Evolutionary conservation across 2,329 filamentous ascomycete species (phyloP).

Genomic region (Neophaeococcomyces aloes): DNA sequence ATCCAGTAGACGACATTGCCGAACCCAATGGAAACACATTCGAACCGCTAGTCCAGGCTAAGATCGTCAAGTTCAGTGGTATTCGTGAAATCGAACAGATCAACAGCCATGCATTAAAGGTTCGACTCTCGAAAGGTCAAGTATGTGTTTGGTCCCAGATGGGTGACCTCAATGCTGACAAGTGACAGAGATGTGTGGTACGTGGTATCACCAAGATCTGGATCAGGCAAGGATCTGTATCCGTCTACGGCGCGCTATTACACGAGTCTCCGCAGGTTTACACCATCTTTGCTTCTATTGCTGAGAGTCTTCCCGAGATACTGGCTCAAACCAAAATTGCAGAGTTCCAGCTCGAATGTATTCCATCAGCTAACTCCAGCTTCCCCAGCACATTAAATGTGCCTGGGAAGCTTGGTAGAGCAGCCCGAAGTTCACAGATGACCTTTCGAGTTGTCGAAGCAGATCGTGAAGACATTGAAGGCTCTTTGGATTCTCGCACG

Average conservation of each 20-base stretch:
- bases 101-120: slow-evolving; percentile 12
- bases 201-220: slow-evolving; percentile 49
- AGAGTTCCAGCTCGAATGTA: slow-evolving; percentile 15
- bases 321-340: slow-evolving; percentile 20
- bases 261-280: slow-evolving; percentile 34
- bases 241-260: slow-evolving; percentile 49
- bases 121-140: slow-evolving; percentile 17
- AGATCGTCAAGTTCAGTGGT: slow-evolving; percentile 15
- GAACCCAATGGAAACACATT: slow-evolving; percentile 12
- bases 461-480: background rate
- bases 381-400: background rate
- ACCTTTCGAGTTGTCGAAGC: background rate
- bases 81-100: slow-evolving; percentile 15
- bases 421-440: background rate
- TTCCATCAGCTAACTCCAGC: background rate
- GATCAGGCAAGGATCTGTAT: slow-evolving; percentile 46
- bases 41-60: slow-evolving; percentile 13
- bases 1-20: background rate
- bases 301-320: slow-evolving; percentile 47
- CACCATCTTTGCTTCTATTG: slow-evolving; percentile 46
- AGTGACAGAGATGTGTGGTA: slow-evolving; percentile 31
- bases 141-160: slow-evolving; percentile 5
- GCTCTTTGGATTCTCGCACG: no score
- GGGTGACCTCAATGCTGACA: slow-evolving; percentile 1
- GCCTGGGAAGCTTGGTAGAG: slow-evolving; percentile 1